Base-by-base conservation (phyloP, 768 basidiomycete species). In the Inosperma sp. region DNA sequence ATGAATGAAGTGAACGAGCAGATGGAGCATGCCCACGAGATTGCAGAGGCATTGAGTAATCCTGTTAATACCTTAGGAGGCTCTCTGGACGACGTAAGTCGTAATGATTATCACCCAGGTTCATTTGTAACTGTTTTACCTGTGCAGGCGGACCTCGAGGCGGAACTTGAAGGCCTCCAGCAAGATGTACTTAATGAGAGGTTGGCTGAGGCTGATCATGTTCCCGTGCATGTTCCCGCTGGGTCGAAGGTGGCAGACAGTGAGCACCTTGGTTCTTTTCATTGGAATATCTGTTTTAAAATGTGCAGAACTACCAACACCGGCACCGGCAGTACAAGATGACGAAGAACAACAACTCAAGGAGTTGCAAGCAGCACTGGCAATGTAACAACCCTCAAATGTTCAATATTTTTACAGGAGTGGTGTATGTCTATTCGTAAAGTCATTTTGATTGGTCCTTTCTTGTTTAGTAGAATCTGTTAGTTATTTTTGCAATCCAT, bases 261-360 rank as follows among this genome's bases (percentile, higher is more conserved):
- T 84, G 58, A 68, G 82, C 72, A 5, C 22, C 25, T 46, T 16
- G n/a, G 13, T 34, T 44, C 44, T 7, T 41, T 50, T 43, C 10
- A 22, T n/a, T 36, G 26, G 23, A 8, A 34, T 34, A 26, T 21
- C 23, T 23, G 6, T 43, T 13, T 17, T 54, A 46, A 30, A 26
- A 50, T 42, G 42, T 55, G 35, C 61, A 62, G 61, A 61, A 52
- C 30, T n/a, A n/a, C n/a, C n/a, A n/a, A n/a, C 59, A 57, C 64
- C 60, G 53, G 61, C 66, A 71, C 66, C 74, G 56, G 64, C 64
- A 52, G 65, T 66, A 59, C 76, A 93, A 64, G 90, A 91, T 68
- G 92, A 95, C 74, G 95, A 97, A 67, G 94, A 91, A 56, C 83
- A 80, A 36, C 84, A 95, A 68, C 81, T 98, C 65, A 81, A 78